phyloP scores from a whole-genome alignment of 768 basidiomycete genomes.

The Crucibulum laeve region DNA sequence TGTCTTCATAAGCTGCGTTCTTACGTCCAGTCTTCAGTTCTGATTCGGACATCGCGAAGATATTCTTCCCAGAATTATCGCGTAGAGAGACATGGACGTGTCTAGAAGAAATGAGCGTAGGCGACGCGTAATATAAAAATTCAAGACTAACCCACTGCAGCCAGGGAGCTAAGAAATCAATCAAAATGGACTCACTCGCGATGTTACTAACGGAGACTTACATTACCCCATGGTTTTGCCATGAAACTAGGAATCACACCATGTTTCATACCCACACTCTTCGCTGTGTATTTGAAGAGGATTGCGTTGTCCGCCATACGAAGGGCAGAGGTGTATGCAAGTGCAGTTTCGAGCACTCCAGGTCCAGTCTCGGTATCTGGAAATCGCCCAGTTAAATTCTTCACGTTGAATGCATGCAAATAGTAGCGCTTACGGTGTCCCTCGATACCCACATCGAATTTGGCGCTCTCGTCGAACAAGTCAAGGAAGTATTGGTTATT shows the following conservation, averaged over 20 bases:
- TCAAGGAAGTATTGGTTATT: conserved; percentile 89
- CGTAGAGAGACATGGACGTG: conserved; percentile 92
- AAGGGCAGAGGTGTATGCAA: conserved; percentile 75
- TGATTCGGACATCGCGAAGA: conserved; percentile 69
- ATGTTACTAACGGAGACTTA: conserved; percentile 31
- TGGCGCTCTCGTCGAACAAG: conserved; percentile 69
- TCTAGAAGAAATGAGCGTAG: conserved; percentile 26
- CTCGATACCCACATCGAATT: conserved; percentile 81
- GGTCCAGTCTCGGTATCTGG: conserved; percentile 92
- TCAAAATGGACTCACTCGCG: conserved; percentile 2
- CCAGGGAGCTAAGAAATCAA: conserved; percentile 75
- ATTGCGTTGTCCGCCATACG: conserved; percentile 90
- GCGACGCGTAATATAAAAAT: neutral
- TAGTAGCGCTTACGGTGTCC: conserved; percentile 62
- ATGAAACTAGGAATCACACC: conserved; percentile 94
- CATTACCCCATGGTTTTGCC: conserved; percentile 96
- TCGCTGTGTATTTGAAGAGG: conserved; percentile 89
- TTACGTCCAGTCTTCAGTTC: conserved; percentile 61
- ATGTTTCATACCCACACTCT: conserved; percentile 87
- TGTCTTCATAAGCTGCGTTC: conserved; percentile 75
- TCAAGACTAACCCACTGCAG: conserved; percentile 71
- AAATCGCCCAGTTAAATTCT: neutral
- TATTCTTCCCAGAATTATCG: conserved; percentile 61
- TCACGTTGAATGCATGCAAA: neutral
- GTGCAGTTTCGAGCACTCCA: conserved; percentile 82